Evolutionary conservation across 1,139 yeast genomes (phyloP).

Genomic region (Diutina pseudorugosa): DNA sequence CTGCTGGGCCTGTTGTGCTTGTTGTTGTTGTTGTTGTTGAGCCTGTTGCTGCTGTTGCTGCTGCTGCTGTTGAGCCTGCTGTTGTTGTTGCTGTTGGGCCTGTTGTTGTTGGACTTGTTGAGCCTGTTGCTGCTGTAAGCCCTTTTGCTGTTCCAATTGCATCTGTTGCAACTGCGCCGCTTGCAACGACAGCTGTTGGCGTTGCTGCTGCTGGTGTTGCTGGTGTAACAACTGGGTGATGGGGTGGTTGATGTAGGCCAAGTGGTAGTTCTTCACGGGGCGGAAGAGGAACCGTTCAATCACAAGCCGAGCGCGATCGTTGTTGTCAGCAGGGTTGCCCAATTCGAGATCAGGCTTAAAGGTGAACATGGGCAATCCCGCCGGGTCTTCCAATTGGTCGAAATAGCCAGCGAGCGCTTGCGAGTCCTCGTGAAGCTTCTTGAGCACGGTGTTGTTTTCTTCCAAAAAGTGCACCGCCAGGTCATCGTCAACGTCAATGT

Average conservation of each 20-base stretch:
- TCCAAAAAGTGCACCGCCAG: constrained; percentile 25
- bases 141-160: constrained; percentile 2
- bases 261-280: constrained; percentile 35
- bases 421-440: constrained; percentile 18
- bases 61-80: constrained; percentile 11
- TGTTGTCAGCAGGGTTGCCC: constrained; percentile 25
- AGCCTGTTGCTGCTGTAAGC: constrained; percentile 11
- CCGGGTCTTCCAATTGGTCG: constrained; percentile 11
- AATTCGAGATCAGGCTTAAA: constrained; percentile 12
- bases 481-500: constrained; percentile 29
- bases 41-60: no score
- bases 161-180: constrained; percentile 4
- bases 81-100: constrained; percentile 12
- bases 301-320: constrained; percentile 25
- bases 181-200: constrained; percentile 4
- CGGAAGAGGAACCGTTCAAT: constrained; percentile 30
- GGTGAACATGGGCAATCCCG: constrained; percentile 28
- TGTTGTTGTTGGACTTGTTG: constrained; percentile 9
- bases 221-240: constrained; percentile 20
- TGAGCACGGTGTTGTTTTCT: constrained; percentile 23
- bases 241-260: constrained; percentile 37
- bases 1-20: constrained; percentile 9
- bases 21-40: no score
- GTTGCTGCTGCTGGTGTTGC: constrained; percentile 18
- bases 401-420: constrained; percentile 25